These are phyloP conservation scores for Jaltomata sinuosa DNA, from an alignment of 257 asterid species.

Conservation along the genomic window DNA sequence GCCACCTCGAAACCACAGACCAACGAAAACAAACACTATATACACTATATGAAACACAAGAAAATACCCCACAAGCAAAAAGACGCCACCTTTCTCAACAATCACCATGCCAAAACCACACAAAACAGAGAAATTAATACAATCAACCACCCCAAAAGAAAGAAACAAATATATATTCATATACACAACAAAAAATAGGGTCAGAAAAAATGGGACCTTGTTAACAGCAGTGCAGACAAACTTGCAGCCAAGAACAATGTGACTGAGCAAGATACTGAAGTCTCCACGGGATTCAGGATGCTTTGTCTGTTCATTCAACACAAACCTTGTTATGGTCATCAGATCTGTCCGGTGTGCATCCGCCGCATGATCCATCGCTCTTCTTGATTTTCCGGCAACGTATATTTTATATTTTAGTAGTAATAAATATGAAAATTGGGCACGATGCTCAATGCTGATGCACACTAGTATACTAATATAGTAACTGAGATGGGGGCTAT, in stretches of 20 bases:
- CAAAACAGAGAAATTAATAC: background rate
- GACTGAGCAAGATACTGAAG: conserved; percentile 72
- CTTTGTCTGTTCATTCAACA: conserved; percentile 83
- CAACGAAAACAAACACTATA: background rate
- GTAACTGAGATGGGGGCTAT: conserved; percentile 10
- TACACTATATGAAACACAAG: too few relatives aligned
- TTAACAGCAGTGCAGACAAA: conserved; percentile 80
- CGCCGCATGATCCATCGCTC: conserved; percentile 79
- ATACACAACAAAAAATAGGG: too few relatives aligned
- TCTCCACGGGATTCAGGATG: conserved; percentile 86
- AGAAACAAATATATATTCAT: background rate
- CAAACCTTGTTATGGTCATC: conserved; percentile 90
- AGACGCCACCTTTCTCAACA: background rate
- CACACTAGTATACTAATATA: background rate
- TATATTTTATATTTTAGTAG: background rate
- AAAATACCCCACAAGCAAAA: too few relatives aligned
- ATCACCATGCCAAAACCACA: background rate
- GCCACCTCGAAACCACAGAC: background rate
- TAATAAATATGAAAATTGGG: background rate
- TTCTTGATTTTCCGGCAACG: background rate
- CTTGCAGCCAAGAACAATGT: conserved; percentile 93
- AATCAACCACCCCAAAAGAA: background rate
- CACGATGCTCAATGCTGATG: background rate
- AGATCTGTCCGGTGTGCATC: conserved; percentile 88
- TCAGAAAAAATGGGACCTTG: conserved; percentile 55